Evolutionary conservation across 768 basidiomycete species (phyloP).

Genomic region (Lyophyllum semitale): DNA sequence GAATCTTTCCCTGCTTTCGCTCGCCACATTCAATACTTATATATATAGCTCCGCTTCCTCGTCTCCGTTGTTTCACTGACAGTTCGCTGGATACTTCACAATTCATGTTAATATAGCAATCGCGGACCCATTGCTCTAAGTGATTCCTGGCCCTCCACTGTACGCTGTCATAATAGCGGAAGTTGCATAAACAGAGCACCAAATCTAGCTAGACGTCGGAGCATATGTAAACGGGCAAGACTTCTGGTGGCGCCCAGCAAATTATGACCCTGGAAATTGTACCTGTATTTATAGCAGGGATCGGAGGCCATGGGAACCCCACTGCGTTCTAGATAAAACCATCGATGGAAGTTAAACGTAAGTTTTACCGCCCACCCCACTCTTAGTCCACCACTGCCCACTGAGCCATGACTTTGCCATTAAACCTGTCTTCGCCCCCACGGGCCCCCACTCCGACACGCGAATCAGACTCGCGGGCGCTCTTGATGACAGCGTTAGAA

Average conservation of each 20-base stretch:
- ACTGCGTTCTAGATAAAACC: neutral
- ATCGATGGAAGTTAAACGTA: neutral
- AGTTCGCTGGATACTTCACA: too few species aligned
- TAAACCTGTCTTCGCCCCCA: too few species aligned
- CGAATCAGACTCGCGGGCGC: neutral
- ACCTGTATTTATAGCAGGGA: neutral
- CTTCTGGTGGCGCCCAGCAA: neutral
- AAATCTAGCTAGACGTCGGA: too few species aligned
- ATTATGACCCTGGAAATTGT: neutral
- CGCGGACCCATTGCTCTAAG: too few species aligned
- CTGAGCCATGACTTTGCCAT: neutral
- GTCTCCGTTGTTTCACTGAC: too few species aligned
- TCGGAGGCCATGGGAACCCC: neutral
- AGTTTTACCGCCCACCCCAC: neutral
- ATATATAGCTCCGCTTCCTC: too few species aligned
- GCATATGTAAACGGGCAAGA: too few species aligned
- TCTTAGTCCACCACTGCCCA: neutral
- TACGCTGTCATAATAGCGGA: neutral
- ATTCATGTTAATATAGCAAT: too few species aligned
- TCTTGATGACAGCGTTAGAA: conserved; percentile 9
- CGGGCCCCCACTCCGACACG: too few species aligned
- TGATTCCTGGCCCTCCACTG: too few species aligned
- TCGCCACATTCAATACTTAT: too few species aligned
- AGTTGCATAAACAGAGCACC: neutral
- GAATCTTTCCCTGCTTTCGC: too few species aligned